These are phyloP conservation scores for Ogataea salicorniae DNA, from an alignment of 805 yeast genomes.

Conservation along the genomic window DNA sequence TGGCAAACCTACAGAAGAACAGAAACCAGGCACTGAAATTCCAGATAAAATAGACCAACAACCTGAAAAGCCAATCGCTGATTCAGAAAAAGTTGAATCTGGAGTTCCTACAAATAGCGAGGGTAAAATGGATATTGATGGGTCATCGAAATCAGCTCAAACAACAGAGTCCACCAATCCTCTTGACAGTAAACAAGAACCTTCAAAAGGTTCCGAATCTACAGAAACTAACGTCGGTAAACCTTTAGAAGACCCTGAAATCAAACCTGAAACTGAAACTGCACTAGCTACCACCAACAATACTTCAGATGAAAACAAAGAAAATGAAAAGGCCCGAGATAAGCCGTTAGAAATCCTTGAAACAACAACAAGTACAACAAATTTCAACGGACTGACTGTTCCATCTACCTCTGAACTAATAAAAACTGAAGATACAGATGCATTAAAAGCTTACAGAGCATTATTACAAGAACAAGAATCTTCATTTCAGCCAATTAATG, in stretches of 20 bases:
- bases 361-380: slow-evolving; percentile 12
- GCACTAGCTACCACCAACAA: background rate
- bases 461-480: slow-evolving; percentile 18
- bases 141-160: background rate
- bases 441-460: slow-evolving; percentile 24
- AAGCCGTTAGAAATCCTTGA: background rate
- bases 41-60: no score
- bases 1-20: no score
- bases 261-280: background rate
- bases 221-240: background rate
- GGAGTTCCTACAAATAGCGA: no score
- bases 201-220: no score
- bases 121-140: no score
- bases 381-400: slow-evolving; percentile 29
- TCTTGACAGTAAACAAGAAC: no score
- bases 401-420: slow-evolving; percentile 32
- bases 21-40: no score
- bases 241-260: background rate
- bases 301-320: no score
- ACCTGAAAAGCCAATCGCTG: no score
- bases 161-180: background rate
- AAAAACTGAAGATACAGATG: slow-evolving; percentile 19
- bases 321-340: no score
- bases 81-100: no score
- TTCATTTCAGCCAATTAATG: slow-evolving; percentile 16